A percentile compares a stretch with the other conserved stretches of the same genome.
phyloP scores from a whole-genome alignment of 768 basidiomycete species.

The Amanita muscaria region DNA sequence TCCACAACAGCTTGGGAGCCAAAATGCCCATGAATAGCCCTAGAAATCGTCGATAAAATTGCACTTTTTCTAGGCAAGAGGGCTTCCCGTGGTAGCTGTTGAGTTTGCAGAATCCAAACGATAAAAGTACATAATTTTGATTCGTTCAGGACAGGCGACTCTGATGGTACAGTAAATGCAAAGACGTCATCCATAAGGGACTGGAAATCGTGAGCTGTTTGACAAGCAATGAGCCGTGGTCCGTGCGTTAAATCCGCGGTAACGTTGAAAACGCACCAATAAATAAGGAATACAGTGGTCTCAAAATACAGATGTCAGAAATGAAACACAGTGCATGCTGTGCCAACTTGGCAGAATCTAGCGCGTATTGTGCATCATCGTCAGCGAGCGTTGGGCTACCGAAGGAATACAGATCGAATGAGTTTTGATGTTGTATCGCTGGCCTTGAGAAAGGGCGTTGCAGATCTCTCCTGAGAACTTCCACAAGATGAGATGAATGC shows the following conservation, averaged over 20 bases:
- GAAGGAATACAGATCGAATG: slow-evolving; percentile 9
- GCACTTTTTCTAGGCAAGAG: slow-evolving; percentile 23
- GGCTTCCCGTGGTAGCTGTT: slow-evolving; percentile 36
- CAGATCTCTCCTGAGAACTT: slow-evolving; percentile 45
- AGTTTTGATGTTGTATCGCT: slow-evolving; percentile 14
- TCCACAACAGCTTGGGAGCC: slow-evolving; percentile 25
- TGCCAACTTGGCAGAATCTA: slow-evolving; percentile 37
- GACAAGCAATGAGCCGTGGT: background rate
- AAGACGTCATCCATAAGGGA: slow-evolving; percentile 37
- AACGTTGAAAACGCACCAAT: slow-evolving; percentile 30
- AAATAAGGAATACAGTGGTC: slow-evolving; percentile 36
- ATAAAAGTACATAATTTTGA: slow-evolving; percentile 39
- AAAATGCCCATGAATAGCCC: slow-evolving; percentile 24
- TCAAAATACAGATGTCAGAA: slow-evolving; percentile 42
- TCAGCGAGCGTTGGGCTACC: slow-evolving; percentile 12
- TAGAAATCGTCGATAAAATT: slow-evolving; percentile 27
- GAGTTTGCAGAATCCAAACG: slow-evolving; percentile 40
- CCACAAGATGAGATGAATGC: slow-evolving; percentile 26
- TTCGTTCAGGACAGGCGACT: slow-evolving; percentile 29
- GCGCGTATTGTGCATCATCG: slow-evolving; percentile 31
- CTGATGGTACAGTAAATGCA: slow-evolving; percentile 26
- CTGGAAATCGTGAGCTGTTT: slow-evolving; percentile 34
- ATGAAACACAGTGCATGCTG: slow-evolving; percentile 44
- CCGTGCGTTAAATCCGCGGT: background rate
- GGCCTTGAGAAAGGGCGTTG: slow-evolving; percentile 31